phyloP scores from a whole-genome alignment of 2,329 filamentous ascomycete species.

The Thermothelomyces thermophilus region DNA sequence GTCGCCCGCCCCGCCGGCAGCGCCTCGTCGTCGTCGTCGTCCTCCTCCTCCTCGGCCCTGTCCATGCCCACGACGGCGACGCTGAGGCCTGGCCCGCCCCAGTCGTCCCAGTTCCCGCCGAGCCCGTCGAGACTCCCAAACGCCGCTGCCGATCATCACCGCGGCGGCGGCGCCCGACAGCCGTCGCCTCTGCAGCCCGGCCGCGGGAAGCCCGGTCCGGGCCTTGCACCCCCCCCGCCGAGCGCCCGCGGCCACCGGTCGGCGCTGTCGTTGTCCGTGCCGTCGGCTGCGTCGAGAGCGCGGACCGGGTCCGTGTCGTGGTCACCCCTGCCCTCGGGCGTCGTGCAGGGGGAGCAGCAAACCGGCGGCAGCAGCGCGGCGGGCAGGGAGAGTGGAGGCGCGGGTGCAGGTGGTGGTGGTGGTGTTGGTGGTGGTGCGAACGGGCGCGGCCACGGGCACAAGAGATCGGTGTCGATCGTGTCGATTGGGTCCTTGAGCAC shows the following conservation, averaged over 20 bases:
- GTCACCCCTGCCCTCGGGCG: constrained; percentile 18
- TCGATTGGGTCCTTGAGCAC: constrained; percentile 58
- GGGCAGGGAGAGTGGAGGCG: constrained; percentile 4
- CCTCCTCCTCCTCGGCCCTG: too few species aligned
- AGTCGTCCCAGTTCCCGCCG: constrained; percentile 20
- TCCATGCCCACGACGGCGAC: constrained; percentile 4
- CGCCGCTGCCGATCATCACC: constrained; percentile 27
- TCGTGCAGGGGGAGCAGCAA: background rate
- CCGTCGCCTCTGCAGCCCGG: constrained; percentile 37
- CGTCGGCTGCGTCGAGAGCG: constrained; percentile 37
- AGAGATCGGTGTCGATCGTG: constrained; percentile 74
- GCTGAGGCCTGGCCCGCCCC: constrained; percentile 13
- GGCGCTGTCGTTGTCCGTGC: constrained; percentile 57
- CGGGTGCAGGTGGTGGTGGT: constrained; percentile 14
- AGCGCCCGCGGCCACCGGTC: constrained; percentile 55
- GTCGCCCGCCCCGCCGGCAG: constrained; percentile 42
- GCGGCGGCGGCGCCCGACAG: constrained; percentile 33
- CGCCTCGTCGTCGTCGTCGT: constrained; percentile 18
- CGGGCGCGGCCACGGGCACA: constrained; percentile 52
- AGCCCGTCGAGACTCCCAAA: constrained; percentile 29
- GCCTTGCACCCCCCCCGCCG: constrained; percentile 42
- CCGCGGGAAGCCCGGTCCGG: constrained; percentile 33
- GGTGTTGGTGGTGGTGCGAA: background rate
- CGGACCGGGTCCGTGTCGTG: constrained; percentile 43
- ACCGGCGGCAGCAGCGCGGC: background rate